A percentile compares a stretch with the other conserved stretches of the same genome.
These are phyloP conservation scores for Torulaspora quercuum DNA, from an alignment of 805 yeast species.

Conservation along the genomic window DNA sequence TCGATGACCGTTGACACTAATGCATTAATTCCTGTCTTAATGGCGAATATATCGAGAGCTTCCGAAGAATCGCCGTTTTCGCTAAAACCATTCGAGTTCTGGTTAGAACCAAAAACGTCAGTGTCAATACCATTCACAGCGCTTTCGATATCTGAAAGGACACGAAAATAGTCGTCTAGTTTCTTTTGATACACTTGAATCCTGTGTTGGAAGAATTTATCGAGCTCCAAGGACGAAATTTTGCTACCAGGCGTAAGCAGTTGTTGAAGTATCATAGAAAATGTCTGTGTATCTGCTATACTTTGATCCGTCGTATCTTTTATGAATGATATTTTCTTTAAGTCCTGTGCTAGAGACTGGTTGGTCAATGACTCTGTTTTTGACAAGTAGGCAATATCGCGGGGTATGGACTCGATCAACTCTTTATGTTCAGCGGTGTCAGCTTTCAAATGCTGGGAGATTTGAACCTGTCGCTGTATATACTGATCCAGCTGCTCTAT, in stretches of 20 bases:
- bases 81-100: conserved; percentile 10
- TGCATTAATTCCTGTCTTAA: conserved; percentile 41
- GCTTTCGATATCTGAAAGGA: conserved; percentile 52
- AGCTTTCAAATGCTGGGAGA: conserved; percentile 63
- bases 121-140: conserved; percentile 60
- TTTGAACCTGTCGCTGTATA: conserved; percentile 68
- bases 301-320: conserved; percentile 43
- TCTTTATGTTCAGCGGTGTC: conserved; percentile 61
- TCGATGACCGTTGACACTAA: conserved; percentile 61
- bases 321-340: conserved; percentile 44
- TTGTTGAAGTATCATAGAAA: conserved; percentile 52
- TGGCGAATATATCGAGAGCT: conserved; percentile 21
- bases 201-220: conserved; percentile 51
- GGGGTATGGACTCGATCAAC: conserved; percentile 65
- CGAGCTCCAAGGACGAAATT: conserved; percentile 53
- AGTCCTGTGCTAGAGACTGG: conserved; percentile 55
- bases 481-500: conserved; percentile 67
- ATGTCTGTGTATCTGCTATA: conserved; percentile 47
- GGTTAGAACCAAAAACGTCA: conserved; percentile 37
- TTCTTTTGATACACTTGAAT: conserved; percentile 39
- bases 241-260: conserved; percentile 52
- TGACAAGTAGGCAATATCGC: conserved; percentile 62
- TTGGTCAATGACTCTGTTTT: conserved; percentile 60
- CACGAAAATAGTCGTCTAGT: conserved; percentile 49
- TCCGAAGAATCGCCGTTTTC: conserved; percentile 15